Base-by-base conservation (phyloP, 139 green algal species). In the Tetradesmus obliquus region DNA sequence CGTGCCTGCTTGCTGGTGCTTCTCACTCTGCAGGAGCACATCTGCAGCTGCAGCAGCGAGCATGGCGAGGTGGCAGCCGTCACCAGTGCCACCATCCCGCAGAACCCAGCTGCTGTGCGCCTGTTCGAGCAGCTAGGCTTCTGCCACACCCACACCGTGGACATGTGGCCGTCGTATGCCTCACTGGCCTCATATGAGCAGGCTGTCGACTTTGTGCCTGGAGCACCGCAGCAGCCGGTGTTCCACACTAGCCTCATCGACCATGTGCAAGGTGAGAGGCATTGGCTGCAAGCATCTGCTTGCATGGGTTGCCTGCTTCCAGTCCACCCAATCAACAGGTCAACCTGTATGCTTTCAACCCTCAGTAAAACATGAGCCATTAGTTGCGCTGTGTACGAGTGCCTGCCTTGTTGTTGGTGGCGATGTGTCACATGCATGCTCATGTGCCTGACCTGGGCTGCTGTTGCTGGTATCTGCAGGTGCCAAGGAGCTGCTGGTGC, bases 151-250 rank as follows among this genome's bases (percentile, higher is more conserved):
- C 76, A 69, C 66, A 83, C 76, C 3, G 82, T 92, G 19, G 89
- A 92, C 58, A 7, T 76, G 22, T 92, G 81, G 81, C 89, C 89
- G 7, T 79, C 81, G 20, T 84, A 32, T n/a, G 32, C 51, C 3
- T 17, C 54, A 2, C 51, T 89, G 60, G 9, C 9, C 13, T 8
- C 20, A 3, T 92, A 62, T 79, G 89, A 92, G 62, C 12, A 24
- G 8, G 51, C 53, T 20, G 80, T 83, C 7, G 88, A 80, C 24
- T 87, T 66, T 81, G 45, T 32, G 71, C 72, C 72, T 5, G 66
- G 17, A 7, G 45, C 24, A 8, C 45, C 24, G 22, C 3, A 54
- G 32, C 19, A 20, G 20, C 66, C 22, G 15, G 86, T 53, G 15
- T 15, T 72, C 53, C 12, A 82, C 80, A 55, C 45, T 12, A 45